Base-by-base conservation (phyloP, 2,329 filamentous ascomycete genomes). In the Alternaria conjuncta region DNA sequence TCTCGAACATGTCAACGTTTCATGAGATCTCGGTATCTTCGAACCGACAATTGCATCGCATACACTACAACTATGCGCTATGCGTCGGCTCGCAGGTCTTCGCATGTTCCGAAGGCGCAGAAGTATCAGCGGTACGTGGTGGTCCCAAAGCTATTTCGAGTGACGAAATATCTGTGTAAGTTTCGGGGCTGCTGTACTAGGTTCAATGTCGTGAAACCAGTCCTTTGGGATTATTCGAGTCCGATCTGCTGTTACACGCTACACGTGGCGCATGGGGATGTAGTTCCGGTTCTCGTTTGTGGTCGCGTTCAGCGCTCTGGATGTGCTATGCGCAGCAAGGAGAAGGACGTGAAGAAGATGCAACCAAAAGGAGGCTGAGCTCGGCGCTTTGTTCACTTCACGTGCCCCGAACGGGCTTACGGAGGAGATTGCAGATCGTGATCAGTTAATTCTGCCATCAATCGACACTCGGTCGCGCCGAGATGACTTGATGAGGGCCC, bases 1-100 rank as follows among this genome's bases (percentile, higher is more conserved):
- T 67, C 63, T 71, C 65, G 57, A 71, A 66, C 56, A 60, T 67
- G 64, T 70, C 67, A 68, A 61, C 50, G 69, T 72, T 72, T 73
- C 65, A 67, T 68, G 70, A 59, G 65, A 73, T 63, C 51, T 67
- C 66, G 64, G 64, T 60, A 66, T 25, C 32, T 55, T 53, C 30
- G 43, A 57, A 28, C 45, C 45, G 25, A 25, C 54, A 53, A 60
- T 25, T 63, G 63, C 65, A 47, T 67, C 61, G 65, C 60, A 43
- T 45, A 54, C 20, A 32, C 47, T 12, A 25, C 30, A 6, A 55
- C 56, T 32, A 45, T 50, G 55, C 44, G 50, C 44, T 45, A 44
- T 50, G 45, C 44, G 30, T 44, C 18, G 32, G 41, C 20, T n/a
- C n/a, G 23, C 43, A 53, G 28, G 20, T 47, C 21, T 53, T 54